Base-by-base conservation (phyloP, 2,329 filamentous ascomycete genomes). In the Myriosclerotinia duriaeana region DNA sequence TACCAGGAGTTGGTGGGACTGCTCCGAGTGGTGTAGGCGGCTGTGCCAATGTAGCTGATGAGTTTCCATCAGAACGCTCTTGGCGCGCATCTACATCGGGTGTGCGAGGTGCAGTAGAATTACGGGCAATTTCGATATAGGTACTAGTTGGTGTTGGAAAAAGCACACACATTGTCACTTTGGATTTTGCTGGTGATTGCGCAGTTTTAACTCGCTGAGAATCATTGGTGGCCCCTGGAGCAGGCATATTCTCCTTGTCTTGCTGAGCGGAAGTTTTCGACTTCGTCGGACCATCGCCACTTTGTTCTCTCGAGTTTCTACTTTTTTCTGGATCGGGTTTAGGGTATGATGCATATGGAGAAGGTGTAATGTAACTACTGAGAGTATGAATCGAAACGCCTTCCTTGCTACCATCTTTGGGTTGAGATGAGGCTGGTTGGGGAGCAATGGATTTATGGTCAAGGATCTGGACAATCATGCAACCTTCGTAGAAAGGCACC, bases 371-470 rank as follows among this genome's bases (percentile, higher is more conserved):
- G 74, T 92, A 95, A 68, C 88, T 88, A 74, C 93, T 97, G 77
- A 93, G 91, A 77, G 96, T 97, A 78, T 99, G 93, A 54, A 99
- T 89, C 0, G 93, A 97, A 70, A 91, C 94, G 14, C 89, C 85
- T 64, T 88, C 89, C 71, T 83, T 87, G 46, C 85, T 85, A 26
- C 84, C 81, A 1, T 86, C 81, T 36, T 80, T 80, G 62, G 80
- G 82, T 60, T 81, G 84, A 66, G 80, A 79, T 72, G 81, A 82
- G 71, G 85, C 87, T 75, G 92, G 87, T 71, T 84, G 80, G 69
- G 84, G 83, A 56, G 83, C 83, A 53, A 81, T 81, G 0, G 89
- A 87, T 74, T 90, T 91, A 80, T 97, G 91, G 76, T 98, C 92
- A 74, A 96, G 86, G n/a, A 98, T 82, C 77, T 96, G 89, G 46